Conservation (phyloP, 83 land plant genomes). For the Diphasiastrum complanatum region DNA sequence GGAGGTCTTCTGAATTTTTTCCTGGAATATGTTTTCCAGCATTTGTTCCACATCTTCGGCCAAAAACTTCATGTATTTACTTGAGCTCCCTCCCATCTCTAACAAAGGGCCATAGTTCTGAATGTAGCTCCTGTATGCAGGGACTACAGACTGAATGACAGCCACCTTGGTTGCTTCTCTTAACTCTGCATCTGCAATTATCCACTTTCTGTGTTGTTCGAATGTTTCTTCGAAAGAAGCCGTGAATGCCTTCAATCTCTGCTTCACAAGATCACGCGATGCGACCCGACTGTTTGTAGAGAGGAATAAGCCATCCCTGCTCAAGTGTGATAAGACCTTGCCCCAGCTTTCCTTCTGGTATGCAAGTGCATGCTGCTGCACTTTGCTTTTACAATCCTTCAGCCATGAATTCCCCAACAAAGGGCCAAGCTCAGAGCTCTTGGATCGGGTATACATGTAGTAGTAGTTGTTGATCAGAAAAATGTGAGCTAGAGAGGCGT, state of each 20-base stretch:
- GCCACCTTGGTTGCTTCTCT: constrained; percentile 41
- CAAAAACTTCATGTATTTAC: constrained; percentile 53
- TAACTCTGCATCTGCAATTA: constrained; percentile 43
- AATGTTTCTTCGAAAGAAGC: constrained; percentile 31
- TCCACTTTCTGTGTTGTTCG: constrained; percentile 28
- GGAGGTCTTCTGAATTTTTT: no score
- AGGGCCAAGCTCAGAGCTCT: constrained; percentile 41
- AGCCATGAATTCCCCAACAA: constrained; percentile 32
- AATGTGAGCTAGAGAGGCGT: constrained; percentile 38
- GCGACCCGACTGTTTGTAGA: constrained; percentile 9
- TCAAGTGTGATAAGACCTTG: constrained; percentile 28
- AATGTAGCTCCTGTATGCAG: constrained; percentile 64
- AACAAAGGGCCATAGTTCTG: constrained; percentile 74
- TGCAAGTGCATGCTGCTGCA: constrained; percentile 38
- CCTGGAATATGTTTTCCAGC: constrained; percentile 43
- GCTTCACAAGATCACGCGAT: constrained; percentile 26
- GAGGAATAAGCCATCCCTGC: constrained; percentile 29
- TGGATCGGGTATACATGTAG: constrained; percentile 49
- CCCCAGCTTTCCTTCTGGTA: constrained; percentile 63
- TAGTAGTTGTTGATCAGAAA: constrained; percentile 57
- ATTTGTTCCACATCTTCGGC: constrained; percentile 50
- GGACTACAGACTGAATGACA: constrained; percentile 40
- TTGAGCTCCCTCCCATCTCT: constrained; percentile 51
- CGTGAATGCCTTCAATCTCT: constrained; percentile 37
- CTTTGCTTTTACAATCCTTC: constrained; percentile 19